Base-by-base conservation (phyloP, 2,329 filamentous ascomycete species). In the Neurospora sp. region DNA sequence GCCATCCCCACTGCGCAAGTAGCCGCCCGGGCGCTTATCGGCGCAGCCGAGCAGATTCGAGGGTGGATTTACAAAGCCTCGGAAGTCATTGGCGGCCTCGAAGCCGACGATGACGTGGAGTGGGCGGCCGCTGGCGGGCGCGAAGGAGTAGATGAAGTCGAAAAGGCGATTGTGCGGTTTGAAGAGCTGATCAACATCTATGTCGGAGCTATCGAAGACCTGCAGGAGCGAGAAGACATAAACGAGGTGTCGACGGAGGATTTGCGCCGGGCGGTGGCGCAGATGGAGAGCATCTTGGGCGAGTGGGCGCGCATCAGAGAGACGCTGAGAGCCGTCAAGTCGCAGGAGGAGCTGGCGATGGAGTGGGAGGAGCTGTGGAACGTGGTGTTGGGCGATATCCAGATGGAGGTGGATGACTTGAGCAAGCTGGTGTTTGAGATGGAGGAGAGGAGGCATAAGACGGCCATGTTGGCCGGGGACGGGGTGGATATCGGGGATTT, bases 291-390 rank as follows among this genome's bases (percentile, higher is more conserved):
- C 23, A 96, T 97, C 71, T 83, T 97, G 72, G 85, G 85, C 42
- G 92, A 94, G 76, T 99, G 96, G 96, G 85, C 89, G 66, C 89
- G 90, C 74, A 95, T 97, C 76, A 91, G 93, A 76, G 84, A 83
- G 58, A 90, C 91, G 1, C 82, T 99, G 68, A 91, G 91, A 73
- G 90, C 82, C 36, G 91, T 97, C 70, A 97, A 97, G 78, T 87
- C 87, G 67, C 95, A 98, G 77, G 95, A 99, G 19, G 96, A 98
- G 80, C 89, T 97, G 71, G 96, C 96, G 66, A 97, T 98, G 93
- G 96, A 99, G 78, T 99, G 95, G 95, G 94, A 97, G 79, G 94
- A 98, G 81, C 84, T 99, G 42, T 98, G 96, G 95, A 93, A 93
- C 75, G 93, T 87, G 73, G 95, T 98, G 3, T 84, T 99, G 2